Evolutionary conservation across 2,329 filamentous ascomycete species (phyloP).

Genomic region (Dothideomycetidae sp.): DNA sequence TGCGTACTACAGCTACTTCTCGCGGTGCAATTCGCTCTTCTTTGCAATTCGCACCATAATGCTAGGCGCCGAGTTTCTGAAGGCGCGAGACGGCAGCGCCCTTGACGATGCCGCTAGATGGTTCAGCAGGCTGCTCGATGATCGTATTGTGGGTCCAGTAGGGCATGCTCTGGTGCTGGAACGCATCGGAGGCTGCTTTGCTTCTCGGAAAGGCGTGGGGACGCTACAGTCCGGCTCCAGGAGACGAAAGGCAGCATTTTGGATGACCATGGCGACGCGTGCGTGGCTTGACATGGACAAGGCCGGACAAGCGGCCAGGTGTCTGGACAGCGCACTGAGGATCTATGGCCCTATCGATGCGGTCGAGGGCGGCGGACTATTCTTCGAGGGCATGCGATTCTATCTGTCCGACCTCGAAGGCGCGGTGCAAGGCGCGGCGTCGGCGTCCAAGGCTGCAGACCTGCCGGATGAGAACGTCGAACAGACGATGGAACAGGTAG

Average conservation of each 20-base stretch:
- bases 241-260: slow-evolving; percentile 73
- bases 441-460: slow-evolving; percentile 15
- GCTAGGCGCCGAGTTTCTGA: slow-evolving; percentile 67
- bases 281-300: slow-evolving; percentile 69
- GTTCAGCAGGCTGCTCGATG: slow-evolving; percentile 67
- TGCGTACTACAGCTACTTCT: slow-evolving; percentile 83
- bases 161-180: slow-evolving; percentile 77
- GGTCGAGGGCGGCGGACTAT: slow-evolving; percentile 23
- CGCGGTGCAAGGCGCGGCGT: slow-evolving; percentile 36
- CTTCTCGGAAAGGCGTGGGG: slow-evolving; percentile 53
- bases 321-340: slow-evolving; percentile 53
- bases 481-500: slow-evolving; percentile 23
- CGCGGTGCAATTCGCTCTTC: slow-evolving; percentile 65
- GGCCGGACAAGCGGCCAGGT: slow-evolving; percentile 61
- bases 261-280: slow-evolving; percentile 71
- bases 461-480: slow-evolving; percentile 21
- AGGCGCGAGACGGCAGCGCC: slow-evolving; percentile 62
- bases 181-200: slow-evolving; percentile 72
- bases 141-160: slow-evolving; percentile 56
- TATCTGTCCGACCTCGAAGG: slow-evolving; percentile 58
- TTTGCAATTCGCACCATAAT: slow-evolving; percentile 65
- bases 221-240: slow-evolving; percentile 55
- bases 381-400: slow-evolving; percentile 39
- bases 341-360: slow-evolving; percentile 35
- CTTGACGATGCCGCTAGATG: slow-evolving; percentile 79